A percentile compares a stretch with the other conserved stretches of the same genome.
Evolutionary conservation across 1,139 yeast genomes (phyloP).

Genomic region (Kodamaea sp.): DNA sequence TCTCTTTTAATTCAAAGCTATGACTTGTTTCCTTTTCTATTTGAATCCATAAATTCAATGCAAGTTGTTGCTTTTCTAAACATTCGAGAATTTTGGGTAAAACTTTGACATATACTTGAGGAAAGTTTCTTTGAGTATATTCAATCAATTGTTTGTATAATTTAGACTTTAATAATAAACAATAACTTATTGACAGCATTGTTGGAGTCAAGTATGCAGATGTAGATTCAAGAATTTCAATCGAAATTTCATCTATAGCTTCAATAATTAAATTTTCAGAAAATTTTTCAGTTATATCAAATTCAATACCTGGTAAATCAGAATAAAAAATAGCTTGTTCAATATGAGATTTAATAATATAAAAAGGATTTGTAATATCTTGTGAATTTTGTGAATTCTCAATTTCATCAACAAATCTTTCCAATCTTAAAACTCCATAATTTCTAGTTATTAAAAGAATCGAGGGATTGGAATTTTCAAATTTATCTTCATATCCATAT

Average conservation of each 20-base stretch:
- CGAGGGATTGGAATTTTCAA: conserved; percentile 34
- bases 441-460: conserved; percentile 49
- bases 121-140: conserved; percentile 48
- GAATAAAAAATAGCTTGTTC: conserved; percentile 77
- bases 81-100: conserved; percentile 38
- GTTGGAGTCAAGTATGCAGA: conserved; percentile 34
- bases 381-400: conserved; percentile 14
- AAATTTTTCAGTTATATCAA: conserved; percentile 40
- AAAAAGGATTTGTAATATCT: conserved; percentile 22
- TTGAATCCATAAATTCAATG: conserved; percentile 46
- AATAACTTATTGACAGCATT: conserved; percentile 27
- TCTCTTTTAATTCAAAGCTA: conserved; percentile 10
- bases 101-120: conserved; percentile 25
- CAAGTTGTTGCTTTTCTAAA: conserved; percentile 57
- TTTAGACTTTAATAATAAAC: conserved; percentile 23
- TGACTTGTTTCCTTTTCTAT: conserved; percentile 21
- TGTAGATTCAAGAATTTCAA: conserved; percentile 52
- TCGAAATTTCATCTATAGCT: conserved; percentile 48
- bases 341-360: conserved; percentile 62
- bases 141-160: conserved; percentile 39
- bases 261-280: conserved; percentile 38
- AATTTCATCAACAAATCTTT: conserved; percentile 35
- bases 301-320: conserved; percentile 47
- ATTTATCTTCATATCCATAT: conserved; percentile 49
- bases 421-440: conserved; percentile 64